Conservation (phyloP, 306 rosid genomes). For the Cucumis melo region DNA sequence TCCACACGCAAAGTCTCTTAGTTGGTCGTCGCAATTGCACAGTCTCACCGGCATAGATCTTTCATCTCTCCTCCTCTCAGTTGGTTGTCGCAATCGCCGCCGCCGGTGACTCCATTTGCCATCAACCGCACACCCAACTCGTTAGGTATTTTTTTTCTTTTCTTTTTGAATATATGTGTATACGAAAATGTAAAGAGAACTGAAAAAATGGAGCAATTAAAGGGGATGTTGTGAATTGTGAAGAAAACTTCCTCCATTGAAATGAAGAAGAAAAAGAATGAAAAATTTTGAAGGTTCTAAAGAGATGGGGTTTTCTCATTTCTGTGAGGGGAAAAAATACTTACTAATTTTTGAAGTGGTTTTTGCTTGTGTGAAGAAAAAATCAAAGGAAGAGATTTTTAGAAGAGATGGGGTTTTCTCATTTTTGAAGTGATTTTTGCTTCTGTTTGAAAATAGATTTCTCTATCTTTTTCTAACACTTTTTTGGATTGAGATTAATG, state of each 20-base stretch:
- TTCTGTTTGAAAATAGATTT: not conserved
- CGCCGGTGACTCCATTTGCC: no score
- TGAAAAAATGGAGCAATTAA: slow-evolving; percentile 52
- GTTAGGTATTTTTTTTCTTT: no score
- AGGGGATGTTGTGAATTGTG: slow-evolving; percentile 31
- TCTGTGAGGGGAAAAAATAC: slow-evolving; percentile 35
- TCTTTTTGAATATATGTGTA: no score
- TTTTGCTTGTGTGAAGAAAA: slow-evolving; percentile 54
- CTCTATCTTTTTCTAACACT: no score
- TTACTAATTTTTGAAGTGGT: slow-evolving; percentile 5
- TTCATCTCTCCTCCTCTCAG: no score
- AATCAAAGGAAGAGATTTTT: not conserved
- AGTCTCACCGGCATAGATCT: no score
- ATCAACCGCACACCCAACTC: no score
- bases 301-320: slow-evolving; percentile 1
- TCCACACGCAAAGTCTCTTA: no score
- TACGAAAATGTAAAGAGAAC: no score
- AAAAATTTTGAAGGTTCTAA: not conserved
- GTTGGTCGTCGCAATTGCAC: no score
- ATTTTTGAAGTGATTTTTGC: not conserved
- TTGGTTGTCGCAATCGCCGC: no score
- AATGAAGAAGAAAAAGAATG: not conserved
- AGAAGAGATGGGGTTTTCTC: no score
- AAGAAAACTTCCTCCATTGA: slow-evolving; percentile 24
- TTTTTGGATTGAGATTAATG: not conserved